A percentile compares a stretch with the other conserved stretches of the same genome.
Conservation (phyloP, 1,284 basidiomycete genomes). For the Ceratobasidium sp. region DNA sequence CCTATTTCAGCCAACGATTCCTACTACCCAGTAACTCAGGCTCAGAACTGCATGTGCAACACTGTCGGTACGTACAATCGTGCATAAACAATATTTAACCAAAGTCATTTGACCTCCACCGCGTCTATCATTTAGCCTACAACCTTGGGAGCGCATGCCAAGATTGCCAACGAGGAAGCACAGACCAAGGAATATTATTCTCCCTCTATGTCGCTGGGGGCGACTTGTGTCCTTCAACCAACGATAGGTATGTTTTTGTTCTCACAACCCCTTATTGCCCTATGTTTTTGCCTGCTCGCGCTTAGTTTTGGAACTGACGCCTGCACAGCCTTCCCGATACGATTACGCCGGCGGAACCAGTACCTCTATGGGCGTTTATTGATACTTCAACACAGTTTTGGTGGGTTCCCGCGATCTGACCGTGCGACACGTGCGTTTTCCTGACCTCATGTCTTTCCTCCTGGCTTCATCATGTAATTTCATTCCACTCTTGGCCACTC, state of each 20-base stretch:
- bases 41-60: constrained; percentile 42
- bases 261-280: neutral
- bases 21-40: constrained; percentile 32
- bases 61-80: constrained; percentile 17
- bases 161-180: constrained; percentile 38
- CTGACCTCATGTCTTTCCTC: constrained; percentile 32
- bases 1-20: constrained; percentile 12
- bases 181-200: constrained; percentile 33
- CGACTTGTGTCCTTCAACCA: constrained; percentile 1
- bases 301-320: constrained; percentile 2
- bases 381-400: constrained; percentile 40
- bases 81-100: neutral
- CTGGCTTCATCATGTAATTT: constrained; percentile 25
- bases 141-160: constrained; percentile 44
- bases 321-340: constrained; percentile 38
- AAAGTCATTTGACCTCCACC: constrained; percentile 5
- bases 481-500: constrained; percentile 4
- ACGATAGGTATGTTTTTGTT: constrained; percentile 15
- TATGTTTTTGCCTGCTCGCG: neutral
- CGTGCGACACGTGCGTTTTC: constrained; percentile 13
- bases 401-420: constrained; percentile 25
- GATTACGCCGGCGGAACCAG: constrained; percentile 4
- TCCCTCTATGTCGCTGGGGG: constrained; percentile 23
- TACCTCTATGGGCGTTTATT: constrained; percentile 27
- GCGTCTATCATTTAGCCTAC: constrained; percentile 29